Evolutionary conservation across 306 rosid genomes (phyloP), one percentile per base, ranked within the genome.

Genomic region (Sicyos edulis): DNA sequence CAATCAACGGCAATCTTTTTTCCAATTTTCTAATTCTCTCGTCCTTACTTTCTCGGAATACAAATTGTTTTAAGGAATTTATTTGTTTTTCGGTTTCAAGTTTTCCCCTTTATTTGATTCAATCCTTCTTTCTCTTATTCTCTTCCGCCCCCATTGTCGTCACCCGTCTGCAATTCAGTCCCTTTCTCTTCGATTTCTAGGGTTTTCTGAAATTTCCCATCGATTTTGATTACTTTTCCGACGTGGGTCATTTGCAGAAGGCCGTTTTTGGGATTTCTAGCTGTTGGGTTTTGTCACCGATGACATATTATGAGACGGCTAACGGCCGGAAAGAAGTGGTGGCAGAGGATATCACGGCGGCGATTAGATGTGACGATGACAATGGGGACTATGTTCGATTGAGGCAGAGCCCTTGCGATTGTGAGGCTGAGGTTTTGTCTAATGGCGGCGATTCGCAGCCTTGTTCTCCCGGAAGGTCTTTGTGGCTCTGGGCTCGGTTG

Each of bases 331-430:
- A 78, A 72, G 83, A 80, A 83, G 92, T 83, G 78, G 92, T 83
- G 78, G 89, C 79, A 40, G 71, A 85, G 73, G 91, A 83, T 80
- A 78, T 87, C 40, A 73, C 77, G 26, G 9, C 87, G 24, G 75
- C 80, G 72, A 77, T 86, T 53, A 82, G 66, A 52, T 71, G 50
- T 61, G 95, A 84, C 44, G 87, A 77, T 77, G 55, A 17, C 56
- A 83, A 82, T 54, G 96, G 85, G 22, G 88, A 76, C 5, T 95
- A 88, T 75, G 67, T 81, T 53, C 85, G 88, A 81, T 79, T 93
- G 83, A 40, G 47, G 8, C 4, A 76, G 17, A 70, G 63, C 53
- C 74, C 82, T 4, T 66, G 56, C 10, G 86, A 78, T 69, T 79
- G 82, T 71, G 81, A 66, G 16, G 85, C 72, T 2, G 85, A 64